Evolutionary conservation across 1,284 basidiomycete genomes (phyloP).

Genomic region (Rhodotorula glutinis): DNA sequence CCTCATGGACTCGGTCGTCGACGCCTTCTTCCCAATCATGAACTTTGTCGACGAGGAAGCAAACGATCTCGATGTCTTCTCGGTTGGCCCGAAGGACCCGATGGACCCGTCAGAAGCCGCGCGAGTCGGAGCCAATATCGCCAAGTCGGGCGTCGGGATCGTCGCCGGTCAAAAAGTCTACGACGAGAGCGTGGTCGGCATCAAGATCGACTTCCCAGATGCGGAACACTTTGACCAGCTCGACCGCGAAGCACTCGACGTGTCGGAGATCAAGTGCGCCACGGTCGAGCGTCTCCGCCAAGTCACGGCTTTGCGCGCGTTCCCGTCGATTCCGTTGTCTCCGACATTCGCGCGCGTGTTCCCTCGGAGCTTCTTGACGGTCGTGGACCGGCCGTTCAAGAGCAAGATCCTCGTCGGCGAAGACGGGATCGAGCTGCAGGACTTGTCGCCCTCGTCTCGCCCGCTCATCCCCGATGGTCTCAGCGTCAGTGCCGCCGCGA

Average conservation of each 20-base stretch:
- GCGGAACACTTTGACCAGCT: conserved; percentile 43
- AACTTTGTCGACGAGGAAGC: conserved; percentile 80
- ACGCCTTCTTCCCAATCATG: conserved; percentile 86
- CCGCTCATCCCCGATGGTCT: conserved; percentile 1
- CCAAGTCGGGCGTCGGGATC: conserved; percentile 24
- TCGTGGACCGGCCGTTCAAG: conserved; percentile 11
- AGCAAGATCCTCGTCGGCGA: conserved; percentile 36
- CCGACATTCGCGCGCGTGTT: conserved; percentile 17
- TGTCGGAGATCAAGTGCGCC: conserved; percentile 25
- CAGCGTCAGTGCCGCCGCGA: not conserved
- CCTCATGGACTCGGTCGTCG: conserved; percentile 87
- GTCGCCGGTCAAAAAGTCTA: conserved; percentile 29
- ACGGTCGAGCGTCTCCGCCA: conserved; percentile 18
- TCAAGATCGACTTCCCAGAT: conserved; percentile 29
- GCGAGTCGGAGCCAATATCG: not conserved
- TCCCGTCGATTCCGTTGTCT: conserved; percentile 11
- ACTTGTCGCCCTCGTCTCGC: conserved; percentile 13
- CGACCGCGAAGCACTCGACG: not conserved
- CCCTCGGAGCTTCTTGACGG: not conserved
- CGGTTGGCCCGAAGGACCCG: conserved; percentile 52
- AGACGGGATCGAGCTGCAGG: conserved; percentile 25
- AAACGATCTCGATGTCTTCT: conserved; percentile 67
- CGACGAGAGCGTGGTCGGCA: conserved; percentile 34
- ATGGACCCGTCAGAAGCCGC: conserved; percentile 34
- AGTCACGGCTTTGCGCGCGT: conserved; percentile 7